Percentiles rank a stretch among this genome's conserved stretches.
Conservation (phyloP, 202 grass and related monocot genomes). For the Cymbopogon flexuosus region DNA sequence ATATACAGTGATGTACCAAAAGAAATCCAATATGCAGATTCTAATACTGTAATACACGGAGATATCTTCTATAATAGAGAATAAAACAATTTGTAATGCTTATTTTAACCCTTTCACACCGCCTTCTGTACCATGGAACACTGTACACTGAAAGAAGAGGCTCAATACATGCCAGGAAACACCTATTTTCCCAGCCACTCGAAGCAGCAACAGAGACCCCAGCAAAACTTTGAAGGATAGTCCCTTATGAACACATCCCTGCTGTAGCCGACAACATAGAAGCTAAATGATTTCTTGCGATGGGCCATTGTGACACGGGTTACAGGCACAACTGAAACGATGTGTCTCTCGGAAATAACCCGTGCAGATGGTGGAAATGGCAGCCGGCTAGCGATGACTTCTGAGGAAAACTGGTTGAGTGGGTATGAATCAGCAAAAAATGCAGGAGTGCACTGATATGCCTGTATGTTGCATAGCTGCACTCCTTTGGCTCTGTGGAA, state of each 20-base stretch:
- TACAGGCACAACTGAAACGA: constrained; percentile 73
- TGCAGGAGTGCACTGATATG: constrained; percentile 80
- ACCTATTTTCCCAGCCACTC: constrained; percentile 64
- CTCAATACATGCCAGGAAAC: neutral
- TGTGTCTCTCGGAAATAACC: constrained; percentile 73
- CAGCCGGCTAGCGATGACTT: constrained; percentile 57
- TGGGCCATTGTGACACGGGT: constrained; percentile 66
- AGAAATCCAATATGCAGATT: neutral
- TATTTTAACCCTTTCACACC: neutral
- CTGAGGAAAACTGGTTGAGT: constrained; percentile 78
- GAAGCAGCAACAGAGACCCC: constrained; percentile 84
- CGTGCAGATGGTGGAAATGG: constrained; percentile 54
- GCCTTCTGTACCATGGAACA: neutral
- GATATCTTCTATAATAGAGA: neutral
- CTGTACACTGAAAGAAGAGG: neutral
- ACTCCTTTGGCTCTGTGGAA: constrained; percentile 71
- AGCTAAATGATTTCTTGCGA: constrained; percentile 54
- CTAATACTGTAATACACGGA: neutral
- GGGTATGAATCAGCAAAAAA: constrained; percentile 90
- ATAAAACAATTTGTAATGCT: neutral
- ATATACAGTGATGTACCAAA: neutral
- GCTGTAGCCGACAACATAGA: constrained; percentile 63
- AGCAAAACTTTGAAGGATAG: constrained; percentile 73
- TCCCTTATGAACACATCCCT: constrained; percentile 75
- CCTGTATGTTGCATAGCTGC: constrained; percentile 79